A percentile compares a stretch with the other conserved stretches of the same genome.
Evolutionary conservation across 2,329 filamentous ascomycete genomes (phyloP).

Genomic region (Pyrenophora graminea): DNA sequence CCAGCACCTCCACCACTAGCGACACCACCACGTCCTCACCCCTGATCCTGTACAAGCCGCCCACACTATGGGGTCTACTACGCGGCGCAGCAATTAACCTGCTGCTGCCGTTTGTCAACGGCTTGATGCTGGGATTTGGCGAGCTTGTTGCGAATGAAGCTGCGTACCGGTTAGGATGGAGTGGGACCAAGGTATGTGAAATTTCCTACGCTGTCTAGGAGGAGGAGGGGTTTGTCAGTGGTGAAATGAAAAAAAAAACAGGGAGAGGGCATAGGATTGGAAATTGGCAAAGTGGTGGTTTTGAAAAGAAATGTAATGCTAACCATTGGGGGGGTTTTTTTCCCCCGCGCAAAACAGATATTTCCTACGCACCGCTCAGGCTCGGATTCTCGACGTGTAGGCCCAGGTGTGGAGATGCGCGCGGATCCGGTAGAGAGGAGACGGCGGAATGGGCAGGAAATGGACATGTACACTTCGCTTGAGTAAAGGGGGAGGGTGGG

Average conservation of each 20-base stretch:
- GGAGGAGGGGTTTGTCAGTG: too few relatives aligned
- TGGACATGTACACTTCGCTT: conserved; percentile 70
- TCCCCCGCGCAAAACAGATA: conserved; percentile 47
- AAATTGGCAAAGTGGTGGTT: too few relatives aligned
- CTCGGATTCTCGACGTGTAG: conserved; percentile 65
- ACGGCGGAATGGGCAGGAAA: conserved; percentile 56
- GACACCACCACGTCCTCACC: conserved; percentile 66
- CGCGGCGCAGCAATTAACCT: conserved; percentile 93
- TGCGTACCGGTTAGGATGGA: conserved; percentile 91
- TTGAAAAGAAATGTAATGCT: too few relatives aligned
- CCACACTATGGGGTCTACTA: conserved; percentile 82
- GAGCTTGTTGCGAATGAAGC: conserved; percentile 96
- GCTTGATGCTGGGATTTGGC: conserved; percentile 96
- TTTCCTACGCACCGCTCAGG: conserved; percentile 62
- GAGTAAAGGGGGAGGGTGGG: conserved; percentile 54
- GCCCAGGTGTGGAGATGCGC: conserved; percentile 80
- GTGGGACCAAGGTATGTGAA: conserved; percentile 79
- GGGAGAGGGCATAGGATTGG: too few relatives aligned
- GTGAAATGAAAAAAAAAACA: not conserved
- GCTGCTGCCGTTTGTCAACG: conserved; percentile 93
- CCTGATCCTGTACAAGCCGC: conserved; percentile 84
- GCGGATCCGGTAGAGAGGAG: conserved; percentile 65
- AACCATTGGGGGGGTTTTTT: too few relatives aligned
- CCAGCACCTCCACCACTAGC: conserved; percentile 64
- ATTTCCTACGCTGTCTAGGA: too few relatives aligned